Evolutionary conservation across 2,329 filamentous ascomycete genomes (phyloP).

Genomic region (Fusarium proliferatum): DNA sequence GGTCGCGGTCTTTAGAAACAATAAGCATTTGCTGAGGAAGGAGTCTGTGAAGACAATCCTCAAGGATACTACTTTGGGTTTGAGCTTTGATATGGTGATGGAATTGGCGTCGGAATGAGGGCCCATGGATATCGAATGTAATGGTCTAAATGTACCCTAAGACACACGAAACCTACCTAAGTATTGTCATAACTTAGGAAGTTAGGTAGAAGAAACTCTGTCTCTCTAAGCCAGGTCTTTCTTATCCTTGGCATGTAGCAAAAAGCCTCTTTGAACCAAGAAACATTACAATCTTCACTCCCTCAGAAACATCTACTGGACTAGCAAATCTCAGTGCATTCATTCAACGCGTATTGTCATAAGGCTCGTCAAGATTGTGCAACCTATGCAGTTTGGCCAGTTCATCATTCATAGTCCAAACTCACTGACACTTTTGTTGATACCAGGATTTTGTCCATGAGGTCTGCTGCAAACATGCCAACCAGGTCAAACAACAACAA

Average conservation of each 20-base stretch:
- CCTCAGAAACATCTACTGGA: accelerated
- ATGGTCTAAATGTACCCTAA: accelerated
- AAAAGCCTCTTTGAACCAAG: neutral
- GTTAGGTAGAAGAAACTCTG: too few species aligned
- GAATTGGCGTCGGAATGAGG: neutral
- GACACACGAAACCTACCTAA: accelerated
- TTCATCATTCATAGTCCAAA: neutral
- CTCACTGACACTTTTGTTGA: neutral
- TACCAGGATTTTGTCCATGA: too few species aligned
- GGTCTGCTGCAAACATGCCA: neutral
- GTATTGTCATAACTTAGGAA: too few species aligned
- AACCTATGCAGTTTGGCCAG: neutral
- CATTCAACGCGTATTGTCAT: accelerated
- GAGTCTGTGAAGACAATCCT: accelerated
- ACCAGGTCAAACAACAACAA: neutral
- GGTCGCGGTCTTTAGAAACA: accelerated
- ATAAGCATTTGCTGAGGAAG: accelerated
- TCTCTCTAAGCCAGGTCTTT: too few species aligned
- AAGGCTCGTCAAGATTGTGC: accelerated
- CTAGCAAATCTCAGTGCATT: accelerated
- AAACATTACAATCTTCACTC: neutral
- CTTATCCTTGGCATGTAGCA: neutral
- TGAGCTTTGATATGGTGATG: neutral
- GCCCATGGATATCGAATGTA: accelerated
- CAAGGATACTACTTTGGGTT: accelerated